Conservation (phyloP, 805 yeast species). For the Cyberlindnera sargentensis region DNA sequence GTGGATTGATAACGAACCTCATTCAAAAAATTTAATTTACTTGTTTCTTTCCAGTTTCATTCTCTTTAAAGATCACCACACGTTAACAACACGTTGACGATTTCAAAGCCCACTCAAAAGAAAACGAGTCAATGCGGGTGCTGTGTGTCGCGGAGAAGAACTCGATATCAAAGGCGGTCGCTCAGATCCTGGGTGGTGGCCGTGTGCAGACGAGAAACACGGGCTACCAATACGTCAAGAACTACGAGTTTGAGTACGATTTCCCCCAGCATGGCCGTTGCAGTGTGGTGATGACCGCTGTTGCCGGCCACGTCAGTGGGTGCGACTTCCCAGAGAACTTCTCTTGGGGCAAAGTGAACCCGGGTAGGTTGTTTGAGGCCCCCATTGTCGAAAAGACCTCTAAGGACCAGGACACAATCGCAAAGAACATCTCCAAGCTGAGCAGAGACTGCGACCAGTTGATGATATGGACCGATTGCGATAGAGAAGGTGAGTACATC, state of each 20-base stretch:
- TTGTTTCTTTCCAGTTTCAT: too few relatives aligned
- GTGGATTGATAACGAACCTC: too few relatives aligned
- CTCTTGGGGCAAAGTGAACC: slow-evolving; percentile 52
- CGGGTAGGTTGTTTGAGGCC: slow-evolving; percentile 64
- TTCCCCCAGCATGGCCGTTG: slow-evolving; percentile 60
- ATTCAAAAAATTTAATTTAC: too few relatives aligned
- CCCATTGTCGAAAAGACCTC: slow-evolving; percentile 41
- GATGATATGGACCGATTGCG: slow-evolving; percentile 99
- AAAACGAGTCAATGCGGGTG: slow-evolving; percentile 45
- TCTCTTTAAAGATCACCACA: too few relatives aligned
- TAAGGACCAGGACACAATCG: slow-evolving; percentile 41
- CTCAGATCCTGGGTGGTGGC: slow-evolving; percentile 73
- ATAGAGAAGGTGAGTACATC: slow-evolving; percentile 91
- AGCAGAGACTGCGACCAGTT: slow-evolving; percentile 53
- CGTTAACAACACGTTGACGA: too few relatives aligned
- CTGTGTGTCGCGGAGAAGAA: slow-evolving; percentile 97
- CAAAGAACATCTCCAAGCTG: slow-evolving; percentile 60
- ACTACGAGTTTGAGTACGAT: slow-evolving; percentile 67
- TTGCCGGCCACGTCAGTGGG: slow-evolving; percentile 74
- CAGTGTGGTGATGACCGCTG: slow-evolving; percentile 86
- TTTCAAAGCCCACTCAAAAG: too few relatives aligned
- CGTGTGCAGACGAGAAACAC: slow-evolving; percentile 40
- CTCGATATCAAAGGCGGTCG: slow-evolving; percentile 83
- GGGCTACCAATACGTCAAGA: slow-evolving; percentile 56
- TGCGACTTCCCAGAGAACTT: slow-evolving; percentile 57